Conservation (phyloP, 2,329 filamentous ascomycete genomes). For the Knoxdaviesia proteae region DNA sequence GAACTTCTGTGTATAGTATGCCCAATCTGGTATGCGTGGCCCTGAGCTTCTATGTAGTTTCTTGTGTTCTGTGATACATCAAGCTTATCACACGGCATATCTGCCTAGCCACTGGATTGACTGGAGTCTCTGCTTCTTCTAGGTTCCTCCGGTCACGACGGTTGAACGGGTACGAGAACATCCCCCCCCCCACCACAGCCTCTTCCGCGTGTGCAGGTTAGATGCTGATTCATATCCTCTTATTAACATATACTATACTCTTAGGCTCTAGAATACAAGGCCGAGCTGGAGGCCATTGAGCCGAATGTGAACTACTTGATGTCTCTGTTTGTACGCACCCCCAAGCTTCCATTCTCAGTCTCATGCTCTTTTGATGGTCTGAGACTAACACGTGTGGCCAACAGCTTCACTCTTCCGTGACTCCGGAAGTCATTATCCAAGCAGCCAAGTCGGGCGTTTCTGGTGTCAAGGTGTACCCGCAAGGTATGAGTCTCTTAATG, state of each 20-base stretch:
- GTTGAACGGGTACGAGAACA: slow-evolving; percentile 16
- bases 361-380: too few relatives aligned
- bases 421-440: slow-evolving; percentile 47
- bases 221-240: slow-evolving; percentile 3
- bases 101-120: not conserved
- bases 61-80: too few relatives aligned
- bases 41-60: not conserved
- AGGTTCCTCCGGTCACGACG: slow-evolving; percentile 34
- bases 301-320: slow-evolving; percentile 49
- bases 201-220: too few relatives aligned
- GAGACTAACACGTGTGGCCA: slow-evolving; percentile 4
- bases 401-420: slow-evolving; percentile 37
- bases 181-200: not conserved
- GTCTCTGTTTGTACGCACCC: slow-evolving; percentile 37
- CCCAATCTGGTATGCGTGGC: slow-evolving; percentile 32
- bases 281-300: slow-evolving; percentile 36
- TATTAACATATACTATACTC: slow-evolving; percentile 4
- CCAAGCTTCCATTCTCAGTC: not conserved
- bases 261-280: slow-evolving; percentile 45
- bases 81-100: too few relatives aligned
- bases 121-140: not conserved
- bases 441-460: slow-evolving; percentile 51
- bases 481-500: slow-evolving; percentile 10
- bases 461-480: slow-evolving; percentile 53
- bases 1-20: slow-evolving; percentile 14